Conservation (phyloP, 1,284 basidiomycete species). For the Waitea zeae region DNA sequence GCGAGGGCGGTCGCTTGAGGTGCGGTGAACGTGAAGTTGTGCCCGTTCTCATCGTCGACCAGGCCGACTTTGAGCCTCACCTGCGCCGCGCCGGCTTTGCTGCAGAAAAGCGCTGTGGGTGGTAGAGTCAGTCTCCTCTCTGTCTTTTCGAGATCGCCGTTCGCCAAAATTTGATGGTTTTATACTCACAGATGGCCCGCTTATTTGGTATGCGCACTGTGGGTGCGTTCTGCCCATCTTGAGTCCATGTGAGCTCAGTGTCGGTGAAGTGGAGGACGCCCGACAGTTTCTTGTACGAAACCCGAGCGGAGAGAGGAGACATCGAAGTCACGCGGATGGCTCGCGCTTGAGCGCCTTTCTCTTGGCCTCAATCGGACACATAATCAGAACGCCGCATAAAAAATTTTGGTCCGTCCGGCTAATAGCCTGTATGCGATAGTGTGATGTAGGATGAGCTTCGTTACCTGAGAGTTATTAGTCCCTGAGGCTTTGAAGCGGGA, state of each 20-base stretch:
- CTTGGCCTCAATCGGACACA: too few species aligned
- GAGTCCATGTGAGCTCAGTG: slow-evolving; percentile 55
- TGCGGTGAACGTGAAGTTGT: slow-evolving; percentile 67
- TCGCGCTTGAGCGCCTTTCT: background rate
- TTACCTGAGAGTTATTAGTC: too few species aligned
- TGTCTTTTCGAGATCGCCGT: slow-evolving; percentile 3
- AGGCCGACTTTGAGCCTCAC: slow-evolving; percentile 59
- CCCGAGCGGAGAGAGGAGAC: slow-evolving; percentile 10
- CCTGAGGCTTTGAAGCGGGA: too few species aligned
- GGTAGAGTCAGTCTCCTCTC: slow-evolving; percentile 2
- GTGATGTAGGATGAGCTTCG: too few species aligned
- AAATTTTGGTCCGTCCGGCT: too few species aligned
- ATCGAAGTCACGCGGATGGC: background rate
- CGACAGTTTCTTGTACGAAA: slow-evolving; percentile 62
- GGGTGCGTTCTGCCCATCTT: slow-evolving; percentile 41
- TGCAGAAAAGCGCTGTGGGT: slow-evolving; percentile 37
- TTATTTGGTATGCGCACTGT: slow-evolving; percentile 40
- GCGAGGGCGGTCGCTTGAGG: slow-evolving; percentile 36
- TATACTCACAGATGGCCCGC: slow-evolving; percentile 44
- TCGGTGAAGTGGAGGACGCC: slow-evolving; percentile 57
- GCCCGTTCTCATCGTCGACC: slow-evolving; percentile 44
- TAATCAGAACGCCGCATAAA: too few species aligned
- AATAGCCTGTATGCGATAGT: too few species aligned
- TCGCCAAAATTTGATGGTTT: slow-evolving; percentile 5
- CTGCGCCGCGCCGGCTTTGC: slow-evolving; percentile 62